Evolutionary conservation across 2,329 filamentous ascomycete species (phyloP), one percentile per base, ranked within the genome.

Genomic region (Talaromyces pinophilus): DNA sequence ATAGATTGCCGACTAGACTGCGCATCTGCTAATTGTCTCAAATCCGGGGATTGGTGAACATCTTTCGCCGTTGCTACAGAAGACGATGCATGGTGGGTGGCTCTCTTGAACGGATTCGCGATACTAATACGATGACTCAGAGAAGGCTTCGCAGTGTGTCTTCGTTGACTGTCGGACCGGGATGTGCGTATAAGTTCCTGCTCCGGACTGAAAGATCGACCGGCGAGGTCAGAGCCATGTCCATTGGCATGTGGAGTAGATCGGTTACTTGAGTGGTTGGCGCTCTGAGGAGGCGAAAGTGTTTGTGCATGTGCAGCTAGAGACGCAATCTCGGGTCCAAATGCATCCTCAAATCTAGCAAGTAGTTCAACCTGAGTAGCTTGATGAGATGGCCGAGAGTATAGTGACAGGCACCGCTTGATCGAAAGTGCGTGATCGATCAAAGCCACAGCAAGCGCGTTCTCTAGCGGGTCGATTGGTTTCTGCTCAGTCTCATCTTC

Each of bases 371-470:
- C 69, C 59, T 79, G 76, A 2, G 77, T 79, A 40, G 78, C 77
- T 70, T 79, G 76, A 86, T 87, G 78, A 81, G 84, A 77, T 82
- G 87, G 77, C 78, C 85, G 81, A 67, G 85, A 84, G 77, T 92
- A 92, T 71, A 88, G 84, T 3, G 83, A 83, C 69, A 98, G 79
- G 72, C 92, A 94, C 69, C 92, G 88, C 80, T 94, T 93, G 72
- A 98, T 88, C 77, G 92, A 89, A 67, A 96, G 86, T 2, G 92
- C 92, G 77, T 98, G 93, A 73, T 98, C 95, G 50, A 96, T 86
- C 35, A 98, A 84, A 0, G 92, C 91, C 76, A 93, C 91, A 73
- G 90, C 90, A 70, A 98, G 88, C 1, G 93, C 92, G 59, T 87
- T 92, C 70, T 96, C 90, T 72, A 93, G 84, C 1, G 82, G 81